Conservation (phyloP, 2,329 filamentous ascomycete genomes). For the Lecanicillium sp. region DNA sequence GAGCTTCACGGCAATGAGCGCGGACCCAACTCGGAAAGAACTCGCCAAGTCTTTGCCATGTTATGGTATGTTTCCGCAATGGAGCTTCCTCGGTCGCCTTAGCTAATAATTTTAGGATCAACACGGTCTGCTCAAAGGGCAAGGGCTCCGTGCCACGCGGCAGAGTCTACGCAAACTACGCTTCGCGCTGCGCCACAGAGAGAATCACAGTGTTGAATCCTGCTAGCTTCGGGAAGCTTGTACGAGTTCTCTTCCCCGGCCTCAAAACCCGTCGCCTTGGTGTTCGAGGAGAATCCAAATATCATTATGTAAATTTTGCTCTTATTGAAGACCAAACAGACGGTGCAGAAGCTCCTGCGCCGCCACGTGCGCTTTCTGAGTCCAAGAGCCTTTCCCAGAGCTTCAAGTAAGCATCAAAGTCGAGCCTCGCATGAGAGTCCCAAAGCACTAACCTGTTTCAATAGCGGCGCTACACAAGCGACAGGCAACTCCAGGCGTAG, state of each 20-base stretch:
- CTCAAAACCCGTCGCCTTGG: conserved; percentile 88
- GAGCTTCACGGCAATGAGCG: conserved; percentile 73
- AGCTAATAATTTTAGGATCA: conserved; percentile 48
- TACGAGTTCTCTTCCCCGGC: conserved; percentile 90
- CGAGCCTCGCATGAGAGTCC: conserved; percentile 7
- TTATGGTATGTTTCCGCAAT: conserved; percentile 56
- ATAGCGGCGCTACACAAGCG: not conserved
- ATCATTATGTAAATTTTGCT: conserved; percentile 76
- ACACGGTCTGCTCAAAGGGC: conserved; percentile 61
- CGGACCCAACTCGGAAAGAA: conserved; percentile 73
- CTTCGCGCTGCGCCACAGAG: conserved; percentile 83
- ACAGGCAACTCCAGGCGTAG: conserved; percentile 9
- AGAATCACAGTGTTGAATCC: conserved; percentile 93
- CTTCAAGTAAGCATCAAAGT: conserved; percentile 35
- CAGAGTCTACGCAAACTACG: conserved; percentile 92
- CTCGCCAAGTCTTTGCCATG: conserved; percentile 83
- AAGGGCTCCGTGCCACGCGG: conserved; percentile 86
- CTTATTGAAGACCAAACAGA: conserved; percentile 50
- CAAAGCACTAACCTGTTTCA: not conserved
- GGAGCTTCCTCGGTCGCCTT: not conserved
- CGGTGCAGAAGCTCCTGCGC: conserved; percentile 33
- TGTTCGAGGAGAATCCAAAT: conserved; percentile 94
- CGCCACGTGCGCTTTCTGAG: conserved; percentile 43
- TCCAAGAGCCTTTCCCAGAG: conserved; percentile 36
- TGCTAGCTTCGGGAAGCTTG: conserved; percentile 94